Conservation (phyloP, 2,329 filamentous ascomycete genomes). For the Falciphora oryzae region DNA sequence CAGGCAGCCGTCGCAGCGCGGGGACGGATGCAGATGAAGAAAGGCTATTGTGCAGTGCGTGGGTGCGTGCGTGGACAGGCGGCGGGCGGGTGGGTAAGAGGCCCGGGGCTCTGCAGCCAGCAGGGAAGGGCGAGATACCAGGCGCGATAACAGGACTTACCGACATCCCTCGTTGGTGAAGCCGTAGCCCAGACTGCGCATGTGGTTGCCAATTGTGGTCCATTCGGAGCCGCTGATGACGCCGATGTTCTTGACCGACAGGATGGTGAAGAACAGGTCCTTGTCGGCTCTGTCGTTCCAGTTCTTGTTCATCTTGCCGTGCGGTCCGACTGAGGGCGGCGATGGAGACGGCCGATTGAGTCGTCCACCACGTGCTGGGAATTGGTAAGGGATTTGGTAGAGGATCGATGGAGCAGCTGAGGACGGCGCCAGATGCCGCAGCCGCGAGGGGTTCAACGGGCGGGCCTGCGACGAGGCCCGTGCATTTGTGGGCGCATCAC, state of each 20-base stretch:
- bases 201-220: slow-evolving; percentile 55
- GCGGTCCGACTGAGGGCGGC: neutral
- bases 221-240: slow-evolving; percentile 58
- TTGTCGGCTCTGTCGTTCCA: slow-evolving; percentile 58
- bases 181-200: slow-evolving; percentile 53
- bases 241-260: slow-evolving; percentile 57
- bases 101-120: neutral
- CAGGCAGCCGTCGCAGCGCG: neutral
- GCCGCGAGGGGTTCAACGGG: slow-evolving; percentile 1
- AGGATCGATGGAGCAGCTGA: slow-evolving; percentile 18
- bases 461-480: neutral
- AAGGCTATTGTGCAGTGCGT: neutral
- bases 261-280: slow-evolving; percentile 57
- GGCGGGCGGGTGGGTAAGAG: neutral
- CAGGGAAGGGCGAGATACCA: neutral
- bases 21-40: neutral
- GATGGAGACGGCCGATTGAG: slow-evolving; percentile 5
- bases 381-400: slow-evolving; percentile 22
- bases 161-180: slow-evolving; percentile 61
- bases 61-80: neutral
- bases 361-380: slow-evolving; percentile 10
- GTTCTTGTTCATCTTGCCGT: slow-evolving; percentile 47
- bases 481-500: neutral
- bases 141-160: slow-evolving; percentile 34
- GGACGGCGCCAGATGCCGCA: neutral